Conservation (phyloP, 2,329 filamentous ascomycete genomes). For the Exophiala bonariae region DNA sequence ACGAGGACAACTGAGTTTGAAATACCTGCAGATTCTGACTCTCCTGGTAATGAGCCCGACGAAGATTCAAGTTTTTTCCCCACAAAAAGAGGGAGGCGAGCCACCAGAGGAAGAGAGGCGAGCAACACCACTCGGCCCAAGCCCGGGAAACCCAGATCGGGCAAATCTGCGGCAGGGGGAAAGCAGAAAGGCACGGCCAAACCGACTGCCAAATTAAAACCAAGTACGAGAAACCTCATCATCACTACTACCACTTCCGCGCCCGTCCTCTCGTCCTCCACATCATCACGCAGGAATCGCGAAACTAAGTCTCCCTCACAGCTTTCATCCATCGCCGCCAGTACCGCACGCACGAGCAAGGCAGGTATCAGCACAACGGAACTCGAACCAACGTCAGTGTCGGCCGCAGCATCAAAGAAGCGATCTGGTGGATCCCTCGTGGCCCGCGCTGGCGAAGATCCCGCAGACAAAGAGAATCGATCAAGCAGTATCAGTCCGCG, state of each 20-base stretch:
- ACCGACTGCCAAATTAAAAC: slow-evolving; percentile 16
- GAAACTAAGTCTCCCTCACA: slow-evolving; percentile 28
- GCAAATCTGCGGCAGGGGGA: not conserved
- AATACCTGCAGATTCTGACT: slow-evolving; percentile 21
- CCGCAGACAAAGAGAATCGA: slow-evolving; percentile 23
- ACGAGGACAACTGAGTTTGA: slow-evolving; percentile 16
- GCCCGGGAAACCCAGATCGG: slow-evolving; percentile 4
- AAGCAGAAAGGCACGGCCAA: not conserved
- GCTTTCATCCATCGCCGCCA: slow-evolving; percentile 10
- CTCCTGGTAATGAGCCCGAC: slow-evolving; percentile 7
- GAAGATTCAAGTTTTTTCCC: slow-evolving; percentile 27
- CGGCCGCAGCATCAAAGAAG: slow-evolving; percentile 7
- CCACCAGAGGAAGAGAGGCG: not conserved
- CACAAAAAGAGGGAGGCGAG: slow-evolving; percentile 10
- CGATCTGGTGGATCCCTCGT: slow-evolving; percentile 27
- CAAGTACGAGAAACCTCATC: slow-evolving; percentile 24
- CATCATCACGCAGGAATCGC: slow-evolving; percentile 18
- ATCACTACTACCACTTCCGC: slow-evolving; percentile 21
- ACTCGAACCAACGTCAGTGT: not conserved
- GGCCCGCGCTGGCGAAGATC: not conserved
- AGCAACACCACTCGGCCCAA: slow-evolving; percentile 4
- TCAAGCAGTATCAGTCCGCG: not conserved
- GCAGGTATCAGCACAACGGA: not conserved
- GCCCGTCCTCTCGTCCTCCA: slow-evolving; percentile 22
- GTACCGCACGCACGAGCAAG: slow-evolving; percentile 2